Evolutionary conservation across 1,139 yeast genomes (phyloP).

Genomic region (Saccharomycopsis phalli): DNA sequence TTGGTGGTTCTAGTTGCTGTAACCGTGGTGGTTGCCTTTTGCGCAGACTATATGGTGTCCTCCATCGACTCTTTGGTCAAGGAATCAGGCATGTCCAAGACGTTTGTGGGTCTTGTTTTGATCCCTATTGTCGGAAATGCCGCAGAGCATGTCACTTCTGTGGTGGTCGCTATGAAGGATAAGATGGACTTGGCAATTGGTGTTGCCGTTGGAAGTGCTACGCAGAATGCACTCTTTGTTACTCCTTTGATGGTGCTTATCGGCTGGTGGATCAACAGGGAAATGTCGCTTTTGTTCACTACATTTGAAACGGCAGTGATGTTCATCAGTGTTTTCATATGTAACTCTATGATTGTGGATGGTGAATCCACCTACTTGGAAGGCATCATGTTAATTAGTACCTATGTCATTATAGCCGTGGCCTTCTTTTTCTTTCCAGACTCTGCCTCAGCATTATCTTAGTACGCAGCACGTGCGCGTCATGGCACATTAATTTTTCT

Average conservation of each 20-base stretch:
- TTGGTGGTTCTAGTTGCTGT: conserved; percentile 45
- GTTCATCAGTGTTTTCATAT: conserved; percentile 79
- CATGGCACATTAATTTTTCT: too few relatives aligned
- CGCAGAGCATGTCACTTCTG: conserved; percentile 96
- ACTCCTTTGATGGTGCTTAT: conserved; percentile 90
- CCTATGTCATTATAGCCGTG: conserved; percentile 77
- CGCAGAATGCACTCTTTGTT: conserved; percentile 89
- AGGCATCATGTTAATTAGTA: conserved; percentile 84
- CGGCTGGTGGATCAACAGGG: conserved; percentile 86
- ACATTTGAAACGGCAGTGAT: conserved; percentile 90
- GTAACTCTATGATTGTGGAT: conserved; percentile 80
- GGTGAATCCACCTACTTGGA: conserved; percentile 97
- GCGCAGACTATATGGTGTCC: conserved; percentile 91
- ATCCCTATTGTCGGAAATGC: conserved; percentile 98
- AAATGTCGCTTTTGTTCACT: conserved; percentile 87
- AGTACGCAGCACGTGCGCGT: too few relatives aligned
- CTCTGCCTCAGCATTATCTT: conserved; percentile 8
- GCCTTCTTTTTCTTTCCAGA: conserved; percentile 63
- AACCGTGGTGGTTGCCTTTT: conserved; percentile 76
- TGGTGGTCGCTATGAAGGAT: conserved; percentile 87
- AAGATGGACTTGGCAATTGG: conserved; percentile 97
- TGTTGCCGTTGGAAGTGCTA: conserved; percentile 94
- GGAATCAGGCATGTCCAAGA: conserved; percentile 79
- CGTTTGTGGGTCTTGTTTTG: conserved; percentile 87
- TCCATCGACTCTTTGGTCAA: conserved; percentile 85